Evolutionary conservation across 768 basidiomycete species (phyloP), one percentile per base, ranked within the genome.

Genomic region (Rickenella mellea): DNA sequence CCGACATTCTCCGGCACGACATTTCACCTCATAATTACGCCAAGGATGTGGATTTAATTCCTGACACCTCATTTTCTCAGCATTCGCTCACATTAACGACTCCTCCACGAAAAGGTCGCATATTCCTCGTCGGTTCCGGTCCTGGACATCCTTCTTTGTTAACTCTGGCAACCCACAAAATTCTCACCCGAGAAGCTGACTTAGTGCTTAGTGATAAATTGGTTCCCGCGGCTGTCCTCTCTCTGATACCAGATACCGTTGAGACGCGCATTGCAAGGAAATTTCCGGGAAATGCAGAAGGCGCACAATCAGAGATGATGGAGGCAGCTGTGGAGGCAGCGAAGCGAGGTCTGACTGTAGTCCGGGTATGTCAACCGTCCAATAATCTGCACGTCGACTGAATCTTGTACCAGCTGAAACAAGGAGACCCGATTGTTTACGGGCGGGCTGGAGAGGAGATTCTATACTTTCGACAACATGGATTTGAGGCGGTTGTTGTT

Each of bases 251-350:
- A 0, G 58, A 68, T 5, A 61, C 66, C 21, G 74, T 82, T 0
- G 73, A 81, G 43, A 71, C 97, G 6, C 80, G 81, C 37, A 96
- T 98, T 52, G 96, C 96, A 14, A 83, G 83, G 50, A 99, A 99
- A 55, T 97, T 94, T 64, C 96, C 96, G 0, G 96, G 96, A 0
- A 98, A 98, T 56, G 89, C 91, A 2, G 94, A 99, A 38, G 83
- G 83, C 11, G 91, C 93, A 1, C 96, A 99, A 59, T 74, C 70
- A 27, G 96, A 98, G 63, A 79, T 98, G 72, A 94, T 96, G 90
- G 78, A 85, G 46, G 77, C 83, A 4, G 96, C 91, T 2, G 65
- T 97, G 7, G 84, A 83, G 25, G 91, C 81, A 10, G 93, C 90
- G 0, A 66, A 61, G 39, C 70, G 69, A 14, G 96, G 94, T 0